Evolutionary conservation across 495 filamentous ascomycete species (phyloP), one percentile per base, ranked within the genome.

Genomic region (Aspergillus incahuasiensis): DNA sequence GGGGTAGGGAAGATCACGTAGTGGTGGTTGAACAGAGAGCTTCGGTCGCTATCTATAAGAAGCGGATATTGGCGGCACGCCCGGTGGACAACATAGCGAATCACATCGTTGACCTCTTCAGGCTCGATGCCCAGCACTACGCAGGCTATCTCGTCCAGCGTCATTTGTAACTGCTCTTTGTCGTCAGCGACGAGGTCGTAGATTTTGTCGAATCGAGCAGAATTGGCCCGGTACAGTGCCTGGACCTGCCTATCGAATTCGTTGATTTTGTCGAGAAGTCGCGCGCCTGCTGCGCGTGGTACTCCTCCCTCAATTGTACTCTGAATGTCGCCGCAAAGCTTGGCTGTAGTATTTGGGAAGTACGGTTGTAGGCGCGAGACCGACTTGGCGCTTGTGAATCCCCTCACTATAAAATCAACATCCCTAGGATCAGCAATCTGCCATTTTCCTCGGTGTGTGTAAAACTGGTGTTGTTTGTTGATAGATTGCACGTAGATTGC

Each of bases 371-470:
- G 61, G 6, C 82, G 74, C 13, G 76, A 65, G 13, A 94, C 61
- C 43, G 85, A 72, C 15, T 79, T 68, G 3, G 71, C 74, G 5
- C 80, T 60, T 16, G 83, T 79, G 66, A 92, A 92, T 1, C 69
- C 68, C 52, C 83, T 84, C 47, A 92, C 73, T 5, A 82, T 77
- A 64, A 86, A 92, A 45, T 81, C 74, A 6, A 84, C 61, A 43
- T 70, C 62, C 40, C 70, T 60, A 6, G 67, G 57, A 1, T 56
- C 60, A 45, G 75, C 74, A 34, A 86, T 74, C n/a, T 86, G 73
- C 89, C 89, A 95, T 58, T 83, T 82, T 20, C 91, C 91, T 25
- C 79, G 74, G 44, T 77, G 76, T 0, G 84, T 86, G 64, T 91
- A 91, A 63, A 87, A 91, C 52, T 95, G 89, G 45, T 75, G 70